Percentiles rank a stretch among this genome's conserved stretches.
These are phyloP conservation scores for Hevea brasiliensis DNA, from an alignment of 345 rosid species.

Conservation along the genomic window DNA sequence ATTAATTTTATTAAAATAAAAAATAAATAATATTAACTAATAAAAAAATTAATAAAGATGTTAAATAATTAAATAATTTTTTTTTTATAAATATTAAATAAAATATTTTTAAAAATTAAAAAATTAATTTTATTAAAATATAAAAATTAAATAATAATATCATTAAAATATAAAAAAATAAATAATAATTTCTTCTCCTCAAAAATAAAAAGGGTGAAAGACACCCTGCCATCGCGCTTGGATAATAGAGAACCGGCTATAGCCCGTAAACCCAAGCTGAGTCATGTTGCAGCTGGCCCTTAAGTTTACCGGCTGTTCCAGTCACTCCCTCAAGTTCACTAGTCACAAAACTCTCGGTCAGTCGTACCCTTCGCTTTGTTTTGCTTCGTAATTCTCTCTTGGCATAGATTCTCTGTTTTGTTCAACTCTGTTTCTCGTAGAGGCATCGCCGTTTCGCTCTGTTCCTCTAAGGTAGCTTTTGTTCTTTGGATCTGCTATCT, in stretches of 20 bases:
- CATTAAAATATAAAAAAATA: too few species aligned
- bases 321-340: slow-evolving; percentile 31
- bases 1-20: too few species aligned
- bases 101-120: too few species aligned
- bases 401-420: slow-evolving; percentile 9
- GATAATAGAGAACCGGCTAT: slow-evolving; percentile 35
- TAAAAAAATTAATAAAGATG: too few species aligned
- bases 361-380: slow-evolving; percentile 3
- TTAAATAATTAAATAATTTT: too few species aligned
- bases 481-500: slow-evolving; percentile 1
- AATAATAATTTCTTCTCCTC: too few species aligned
- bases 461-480: slow-evolving; percentile 26
- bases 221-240: too few species aligned
- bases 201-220: too few species aligned
- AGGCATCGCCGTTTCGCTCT: slow-evolving; percentile 20
- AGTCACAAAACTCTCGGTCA: slow-evolving; percentile 19
- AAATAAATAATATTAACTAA: too few species aligned
- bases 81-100: too few species aligned
- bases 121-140: too few species aligned
- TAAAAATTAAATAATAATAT: too few species aligned
- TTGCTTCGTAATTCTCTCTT: background rate
- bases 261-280: slow-evolving; percentile 36
- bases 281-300: slow-evolving; percentile 19
- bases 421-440: slow-evolving; percentile 24
- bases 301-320: slow-evolving; percentile 36